Conservation (phyloP, 805 yeast genomes). For the Candida adriatica region DNA sequence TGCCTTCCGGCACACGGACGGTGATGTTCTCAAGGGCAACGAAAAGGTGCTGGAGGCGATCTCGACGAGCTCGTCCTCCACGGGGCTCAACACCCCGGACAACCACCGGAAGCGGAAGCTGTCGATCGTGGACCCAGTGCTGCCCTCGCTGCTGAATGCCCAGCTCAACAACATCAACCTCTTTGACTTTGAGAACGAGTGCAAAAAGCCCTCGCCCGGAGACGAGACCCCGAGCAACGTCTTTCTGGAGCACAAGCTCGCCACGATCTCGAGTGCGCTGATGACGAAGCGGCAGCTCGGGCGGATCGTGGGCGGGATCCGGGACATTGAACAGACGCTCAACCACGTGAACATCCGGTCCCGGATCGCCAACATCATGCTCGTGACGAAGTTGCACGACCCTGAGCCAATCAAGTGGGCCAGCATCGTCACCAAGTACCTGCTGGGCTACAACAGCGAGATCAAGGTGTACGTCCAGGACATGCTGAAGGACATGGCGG, state of each 20-base stretch:
- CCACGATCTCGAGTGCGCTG: constrained; percentile 14
- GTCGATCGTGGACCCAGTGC: constrained; percentile 20
- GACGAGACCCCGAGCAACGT: constrained; percentile 4
- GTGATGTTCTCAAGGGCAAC: constrained; percentile 6
- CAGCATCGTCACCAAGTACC: constrained; percentile 14
- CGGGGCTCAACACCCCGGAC: constrained; percentile 7
- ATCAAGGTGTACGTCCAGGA: constrained; percentile 19
- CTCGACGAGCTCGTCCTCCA: constrained; percentile 7
- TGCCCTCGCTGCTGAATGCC: constrained; percentile 23
- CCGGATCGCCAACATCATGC: constrained; percentile 21
- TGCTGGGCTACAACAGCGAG: constrained; percentile 15
- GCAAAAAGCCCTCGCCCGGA: constrained; percentile 4
- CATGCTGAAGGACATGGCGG: constrained; percentile 6
- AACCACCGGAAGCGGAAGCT: constrained; percentile 10
- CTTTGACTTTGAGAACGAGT: constrained; percentile 15
- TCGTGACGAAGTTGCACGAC: constrained; percentile 26
- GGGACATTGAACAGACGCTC: constrained; percentile 25
- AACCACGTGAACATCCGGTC: constrained; percentile 24
- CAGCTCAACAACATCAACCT: constrained; percentile 21
- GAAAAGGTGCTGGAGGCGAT: constrained; percentile 18
- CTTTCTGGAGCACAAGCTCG: constrained; percentile 14
- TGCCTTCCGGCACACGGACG: constrained; percentile 6
- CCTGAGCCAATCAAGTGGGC: constrained; percentile 26
- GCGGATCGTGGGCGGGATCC: constrained; percentile 23
- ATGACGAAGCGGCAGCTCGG: constrained; percentile 24